These are phyloP conservation scores for Kwoniella shivajii DNA, from an alignment of 1,284 basidiomycete genomes.

Conservation along the genomic window DNA sequence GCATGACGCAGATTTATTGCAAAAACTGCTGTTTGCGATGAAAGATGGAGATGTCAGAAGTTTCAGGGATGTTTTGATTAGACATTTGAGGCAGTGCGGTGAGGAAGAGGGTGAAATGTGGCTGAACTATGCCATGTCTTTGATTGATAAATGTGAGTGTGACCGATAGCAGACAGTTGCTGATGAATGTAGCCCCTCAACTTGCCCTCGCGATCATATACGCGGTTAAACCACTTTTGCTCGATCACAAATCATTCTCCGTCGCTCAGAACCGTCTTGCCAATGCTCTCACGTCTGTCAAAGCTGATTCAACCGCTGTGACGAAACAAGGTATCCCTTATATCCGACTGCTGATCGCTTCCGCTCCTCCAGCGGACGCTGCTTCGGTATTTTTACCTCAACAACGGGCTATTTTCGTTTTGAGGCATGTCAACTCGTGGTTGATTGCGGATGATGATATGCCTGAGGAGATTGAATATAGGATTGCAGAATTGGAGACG, in stretches of 20 bases:
- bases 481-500: constrained; percentile 72
- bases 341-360: constrained; percentile 71
- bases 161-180: not conserved
- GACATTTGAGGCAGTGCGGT: constrained; percentile 61
- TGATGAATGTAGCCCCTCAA: constrained; percentile 62
- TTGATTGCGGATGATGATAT: constrained; percentile 66
- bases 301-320: constrained; percentile 59
- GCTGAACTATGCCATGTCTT: constrained; percentile 66
- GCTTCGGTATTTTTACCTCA: constrained; percentile 84
- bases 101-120: constrained; percentile 72
- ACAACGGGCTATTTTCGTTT: constrained; percentile 82
- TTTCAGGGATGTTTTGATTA: constrained; percentile 63
- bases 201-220: constrained; percentile 67
- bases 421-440: constrained; percentile 85
- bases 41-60: constrained; percentile 56
- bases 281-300: constrained; percentile 71
- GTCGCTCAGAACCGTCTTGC: constrained; percentile 89
- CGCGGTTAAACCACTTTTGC: constrained; percentile 64
- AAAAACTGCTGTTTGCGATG: constrained; percentile 32
- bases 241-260: constrained; percentile 73
- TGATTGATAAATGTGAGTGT: constrained; percentile 64
- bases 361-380: constrained; percentile 76
- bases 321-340: constrained; percentile 69
- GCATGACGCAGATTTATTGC: constrained; percentile 34
- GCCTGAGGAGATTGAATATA: constrained; percentile 73